These are phyloP conservation scores for Simplicillium sp. DNA, from an alignment of 2,329 filamentous ascomycete genomes.

Conservation along the genomic window DNA sequence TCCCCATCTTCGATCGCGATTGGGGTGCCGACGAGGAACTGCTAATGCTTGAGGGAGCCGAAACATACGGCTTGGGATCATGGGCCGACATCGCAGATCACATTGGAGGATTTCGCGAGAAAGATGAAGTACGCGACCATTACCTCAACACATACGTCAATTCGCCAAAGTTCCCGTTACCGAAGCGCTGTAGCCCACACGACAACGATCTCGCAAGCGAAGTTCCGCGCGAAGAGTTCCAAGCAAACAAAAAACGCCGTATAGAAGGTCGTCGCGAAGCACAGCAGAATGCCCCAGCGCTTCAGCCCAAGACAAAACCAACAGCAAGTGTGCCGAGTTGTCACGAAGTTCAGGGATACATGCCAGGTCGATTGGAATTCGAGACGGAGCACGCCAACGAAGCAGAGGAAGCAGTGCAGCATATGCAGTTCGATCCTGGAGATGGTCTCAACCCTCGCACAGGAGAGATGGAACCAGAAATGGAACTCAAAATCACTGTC, in stretches of 20 bases:
- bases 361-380: constrained; percentile 95
- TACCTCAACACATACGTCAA: constrained; percentile 84
- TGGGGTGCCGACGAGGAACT: constrained; percentile 98
- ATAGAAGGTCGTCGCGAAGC: constrained; percentile 89
- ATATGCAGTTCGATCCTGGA: constrained; percentile 96
- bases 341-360: constrained; percentile 97
- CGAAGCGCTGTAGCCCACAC: constrained; percentile 72
- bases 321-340: constrained; percentile 92
- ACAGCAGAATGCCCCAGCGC: constrained; percentile 71
- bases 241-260: constrained; percentile 80
- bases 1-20: constrained; percentile 87
- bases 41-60: constrained; percentile 84
- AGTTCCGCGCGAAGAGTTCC: constrained; percentile 86
- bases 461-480: constrained; percentile 84
- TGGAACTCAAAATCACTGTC: constrained; percentile 93
- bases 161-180: constrained; percentile 75
- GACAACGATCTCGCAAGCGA: constrained; percentile 71
- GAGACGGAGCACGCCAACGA: constrained; percentile 98
- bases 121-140: constrained; percentile 92
- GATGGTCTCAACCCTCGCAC: constrained; percentile 82
- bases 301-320: constrained; percentile 88
- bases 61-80: constrained; percentile 91
- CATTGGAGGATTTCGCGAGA: constrained; percentile 88
- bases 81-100: constrained; percentile 98
- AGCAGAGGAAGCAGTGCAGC: constrained; percentile 93